Percentiles rank a stretch among this genome's conserved stretches.
phyloP scores from a whole-genome alignment of 2,329 filamentous ascomycete genomes.

The Tympanopsis confertula region DNA sequence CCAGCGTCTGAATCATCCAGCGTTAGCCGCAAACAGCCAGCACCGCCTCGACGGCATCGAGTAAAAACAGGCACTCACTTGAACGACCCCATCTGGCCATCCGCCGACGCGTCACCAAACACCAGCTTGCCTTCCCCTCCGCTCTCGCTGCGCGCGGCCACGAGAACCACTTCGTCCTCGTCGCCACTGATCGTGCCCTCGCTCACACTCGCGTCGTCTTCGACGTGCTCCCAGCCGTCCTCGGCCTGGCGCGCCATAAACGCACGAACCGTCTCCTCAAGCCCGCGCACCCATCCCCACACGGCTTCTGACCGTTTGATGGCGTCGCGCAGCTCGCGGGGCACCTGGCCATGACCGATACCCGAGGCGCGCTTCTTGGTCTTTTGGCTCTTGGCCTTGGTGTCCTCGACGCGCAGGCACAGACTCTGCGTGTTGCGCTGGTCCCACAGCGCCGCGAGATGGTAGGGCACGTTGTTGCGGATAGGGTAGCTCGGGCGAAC shows the following conservation, averaged over 20 bases:
- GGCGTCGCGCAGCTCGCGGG: not conserved
- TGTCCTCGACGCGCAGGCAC: not conserved
- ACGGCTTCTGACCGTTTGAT: not conserved
- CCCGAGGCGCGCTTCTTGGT: not conserved
- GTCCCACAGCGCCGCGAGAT: not conserved
- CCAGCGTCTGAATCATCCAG: conserved; percentile 64
- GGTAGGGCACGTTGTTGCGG: not conserved
- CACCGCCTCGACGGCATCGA: too few species aligned
- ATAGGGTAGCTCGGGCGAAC: not conserved
- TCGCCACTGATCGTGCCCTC: not conserved
- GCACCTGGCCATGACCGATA: not conserved
- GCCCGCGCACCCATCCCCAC: not conserved
- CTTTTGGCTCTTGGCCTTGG: not conserved
- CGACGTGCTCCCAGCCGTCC: not conserved
- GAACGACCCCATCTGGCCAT: not conserved
- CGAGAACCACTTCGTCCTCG: not conserved
- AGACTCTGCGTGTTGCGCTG: too few species aligned
- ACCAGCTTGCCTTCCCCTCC: not conserved
- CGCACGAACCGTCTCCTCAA: not conserved
- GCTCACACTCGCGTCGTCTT: not conserved
- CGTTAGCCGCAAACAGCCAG: too few species aligned
- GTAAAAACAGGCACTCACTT: not conserved
- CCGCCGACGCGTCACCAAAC: not conserved
- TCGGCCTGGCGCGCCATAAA: not conserved
- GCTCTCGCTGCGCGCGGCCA: too few species aligned